A percentile compares a stretch with the other conserved stretches of the same genome.
These are phyloP conservation scores for Kwoniella botswanensis DNA, from an alignment of 768 basidiomycete genomes.

Conservation along the genomic window DNA sequence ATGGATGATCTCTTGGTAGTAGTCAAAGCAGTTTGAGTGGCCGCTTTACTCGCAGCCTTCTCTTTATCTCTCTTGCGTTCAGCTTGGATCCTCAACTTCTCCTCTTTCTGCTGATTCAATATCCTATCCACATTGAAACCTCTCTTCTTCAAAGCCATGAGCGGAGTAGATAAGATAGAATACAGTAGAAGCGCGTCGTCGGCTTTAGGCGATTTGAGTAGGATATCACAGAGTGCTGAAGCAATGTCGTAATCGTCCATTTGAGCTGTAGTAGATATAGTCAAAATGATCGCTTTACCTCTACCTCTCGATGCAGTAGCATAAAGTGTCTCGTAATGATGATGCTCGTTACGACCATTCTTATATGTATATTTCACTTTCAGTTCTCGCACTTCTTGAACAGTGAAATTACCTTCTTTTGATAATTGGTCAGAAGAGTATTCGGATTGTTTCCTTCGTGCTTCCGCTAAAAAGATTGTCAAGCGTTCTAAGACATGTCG, in stretches of 20 bases:
- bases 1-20: not conserved
- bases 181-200: slow-evolving; percentile 89
- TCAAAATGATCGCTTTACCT: slow-evolving; percentile 63
- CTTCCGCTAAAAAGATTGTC: slow-evolving; percentile 90
- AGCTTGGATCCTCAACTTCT: slow-evolving; percentile 62
- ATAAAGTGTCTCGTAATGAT: slow-evolving; percentile 43
- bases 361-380: slow-evolving; percentile 47
- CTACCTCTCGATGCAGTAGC: slow-evolving; percentile 38
- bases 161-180: slow-evolving; percentile 90
- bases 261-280: slow-evolving; percentile 74
- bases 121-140: slow-evolving; percentile 77
- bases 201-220: slow-evolving; percentile 77
- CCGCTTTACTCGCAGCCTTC: slow-evolving; percentile 19
- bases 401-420: slow-evolving; percentile 55
- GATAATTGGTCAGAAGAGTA: slow-evolving; percentile 57
- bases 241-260: slow-evolving; percentile 94
- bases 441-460: slow-evolving; percentile 58
- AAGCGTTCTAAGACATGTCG: slow-evolving; percentile 70
- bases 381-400: slow-evolving; percentile 48
- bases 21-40: not conserved
- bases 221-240: slow-evolving; percentile 74
- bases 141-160: slow-evolving; percentile 64
- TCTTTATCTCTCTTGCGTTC: slow-evolving; percentile 51
- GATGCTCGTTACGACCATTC: slow-evolving; percentile 36
- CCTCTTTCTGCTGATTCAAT: slow-evolving; percentile 77